Base-by-base conservation (phyloP, 164 flowering plant genomes). In the Umbellularia californica region DNA sequence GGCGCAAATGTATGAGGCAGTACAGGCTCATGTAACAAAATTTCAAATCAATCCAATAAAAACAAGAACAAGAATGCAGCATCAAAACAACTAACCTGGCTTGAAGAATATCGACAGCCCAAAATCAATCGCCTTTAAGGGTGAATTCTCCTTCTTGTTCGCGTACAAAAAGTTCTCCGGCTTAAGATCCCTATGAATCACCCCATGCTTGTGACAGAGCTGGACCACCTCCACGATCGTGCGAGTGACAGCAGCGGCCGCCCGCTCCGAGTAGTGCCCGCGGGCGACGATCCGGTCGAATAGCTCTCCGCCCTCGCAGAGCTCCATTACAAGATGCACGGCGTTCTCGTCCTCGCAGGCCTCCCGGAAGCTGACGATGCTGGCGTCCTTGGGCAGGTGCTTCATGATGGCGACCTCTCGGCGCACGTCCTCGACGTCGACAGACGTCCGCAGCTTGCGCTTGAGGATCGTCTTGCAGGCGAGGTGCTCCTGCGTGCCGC, bases 91-190 rank as follows among this genome's bases (percentile, higher is more conserved):
- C 78, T 80, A 30, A 89, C 98, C 98, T 68, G 98, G 98, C 87
- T 91, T 91, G 87, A 94, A 94, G 87, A 94, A 94, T n/a, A 94
- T 91, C 14, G 98, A 92, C 76, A 94, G 76, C 2, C 98, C 98
- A 70, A 94, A 94, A 87, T 94, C 98, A 76, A 94, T 92, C 13
- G 98, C 97, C 73, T 94, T 92, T 68, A 94, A 75, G 0, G 98
- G 98, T 23, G 98, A 92, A 84, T 90, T 94, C 88, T 94, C 98
- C 87, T 92, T 94, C 91, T 94, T 89, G 72, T 87, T 94, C 0
- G 96, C 97, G 65, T 91, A 94, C 80, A 92, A 72, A 70, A 94
- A 94, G 68, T 94, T 94, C 84, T 94, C 98, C 0, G 98, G 98
- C 88, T 94, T 94, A 85, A 94, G 84, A 72, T 94, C 97, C 81